Evolutionary conservation across 176 grass and related monocot species (phyloP).

Genomic region (Aechmea fasciata): DNA sequence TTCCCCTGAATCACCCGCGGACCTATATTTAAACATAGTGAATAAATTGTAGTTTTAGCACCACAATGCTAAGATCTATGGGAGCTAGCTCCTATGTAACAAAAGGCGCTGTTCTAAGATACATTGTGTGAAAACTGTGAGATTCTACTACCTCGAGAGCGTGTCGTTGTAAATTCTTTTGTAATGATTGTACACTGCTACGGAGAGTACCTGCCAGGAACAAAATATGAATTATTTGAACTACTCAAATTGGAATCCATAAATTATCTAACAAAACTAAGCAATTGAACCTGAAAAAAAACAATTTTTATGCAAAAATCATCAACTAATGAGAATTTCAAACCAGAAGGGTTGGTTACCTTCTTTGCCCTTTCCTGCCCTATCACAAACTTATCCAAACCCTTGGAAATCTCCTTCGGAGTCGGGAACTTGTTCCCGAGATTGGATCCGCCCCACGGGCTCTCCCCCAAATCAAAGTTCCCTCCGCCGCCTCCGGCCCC

Average conservation of each 20-base stretch:
- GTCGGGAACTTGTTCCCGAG: slow-evolving; percentile 39
- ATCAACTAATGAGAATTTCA: not conserved
- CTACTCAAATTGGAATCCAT: not conserved
- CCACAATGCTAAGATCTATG: not conserved
- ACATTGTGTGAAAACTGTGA: not conserved
- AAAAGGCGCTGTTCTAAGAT: too few species aligned
- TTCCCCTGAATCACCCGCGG: slow-evolving; percentile 22
- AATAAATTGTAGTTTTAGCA: not conserved
- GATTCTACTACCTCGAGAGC: slow-evolving; percentile 30
- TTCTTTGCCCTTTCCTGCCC: slow-evolving; percentile 62
- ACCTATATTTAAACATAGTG: slow-evolving; percentile 29
- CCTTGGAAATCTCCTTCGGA: slow-evolving; percentile 48
- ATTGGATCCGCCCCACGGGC: slow-evolving; percentile 38
- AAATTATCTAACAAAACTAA: not conserved
- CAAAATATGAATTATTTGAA: not conserved
- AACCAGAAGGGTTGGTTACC: slow-evolving; percentile 16
- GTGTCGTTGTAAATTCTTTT: slow-evolving; percentile 45
- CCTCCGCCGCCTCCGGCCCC: slow-evolving; percentile 15
- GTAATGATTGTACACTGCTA: slow-evolving; percentile 69
- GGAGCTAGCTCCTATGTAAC: too few species aligned
- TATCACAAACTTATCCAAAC: slow-evolving; percentile 57
- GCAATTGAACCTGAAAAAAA: not conserved
- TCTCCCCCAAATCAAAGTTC: slow-evolving; percentile 27
- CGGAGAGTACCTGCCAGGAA: slow-evolving; percentile 45
- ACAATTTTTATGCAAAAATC: not conserved